Evolutionary conservation across 768 basidiomycete genomes (phyloP), one percentile per base, ranked within the genome.

Genomic region (Tylopilus balloui): DNA sequence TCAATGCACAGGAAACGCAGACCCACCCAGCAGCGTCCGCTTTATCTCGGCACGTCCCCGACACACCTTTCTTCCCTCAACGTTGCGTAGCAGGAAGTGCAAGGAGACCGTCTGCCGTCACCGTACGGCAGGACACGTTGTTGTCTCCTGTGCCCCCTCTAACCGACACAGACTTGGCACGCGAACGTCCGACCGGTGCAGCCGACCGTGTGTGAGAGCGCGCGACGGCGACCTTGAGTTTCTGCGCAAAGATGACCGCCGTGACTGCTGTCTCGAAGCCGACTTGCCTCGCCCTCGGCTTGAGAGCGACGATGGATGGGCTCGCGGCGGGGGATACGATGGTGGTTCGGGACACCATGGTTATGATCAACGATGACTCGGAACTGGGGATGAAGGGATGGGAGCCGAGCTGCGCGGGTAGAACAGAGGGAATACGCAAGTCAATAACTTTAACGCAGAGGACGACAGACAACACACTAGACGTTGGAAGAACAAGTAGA

Each of bases 191-290:
- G 17, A 42, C 13, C 4, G 47, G 35, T 10, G 17, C 15, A 13
- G 23, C 23, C 17, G 28, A 36, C 21, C 32, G 35, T 24, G 4
- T 17, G 19, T 32, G 55, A 13, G 59, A 40, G 8, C 48, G 53
- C 21, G 53, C 53, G 19, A 42, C 57, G 19, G 57, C 51, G 20
- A 44, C 38, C 52, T 62, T 59, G 37, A 61, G 60, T 39, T 52
- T 61, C 17, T 56, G 54, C 5, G 57, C 44, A 46, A 61, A 62
- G 46, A 61, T 38, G 43, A 59, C 42, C 0, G 57, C 60, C 15
- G 48, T 56, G 31, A 61, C 60, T 6, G 51, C 60, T 14, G 57
- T 61, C 50, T 59, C 54, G 17, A 61, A 61, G 38, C 60, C 50
- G 29, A 59, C 57, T 29, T 47, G 49, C 12, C 57, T 55, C 35